phyloP scores from a whole-genome alignment of 805 yeast genomes.

The Cyberlindnera veronae region DNA sequence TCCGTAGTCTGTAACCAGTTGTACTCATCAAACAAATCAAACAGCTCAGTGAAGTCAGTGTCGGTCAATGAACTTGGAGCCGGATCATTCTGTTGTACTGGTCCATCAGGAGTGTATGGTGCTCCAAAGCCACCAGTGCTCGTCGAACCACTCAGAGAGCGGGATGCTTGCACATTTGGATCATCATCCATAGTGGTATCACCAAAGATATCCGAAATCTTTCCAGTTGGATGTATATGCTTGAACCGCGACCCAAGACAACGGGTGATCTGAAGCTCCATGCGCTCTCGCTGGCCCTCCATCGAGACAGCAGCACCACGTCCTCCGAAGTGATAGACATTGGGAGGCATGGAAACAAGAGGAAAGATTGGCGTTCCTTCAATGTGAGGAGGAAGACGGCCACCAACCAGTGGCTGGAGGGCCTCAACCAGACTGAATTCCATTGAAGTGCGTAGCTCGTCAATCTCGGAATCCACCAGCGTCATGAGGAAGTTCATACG shows the following conservation, averaged over 20 bases:
- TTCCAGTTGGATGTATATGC: background rate
- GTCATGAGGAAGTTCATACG: slow-evolving; percentile 9
- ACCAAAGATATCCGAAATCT: background rate
- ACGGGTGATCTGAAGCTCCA: no score
- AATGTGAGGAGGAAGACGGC: background rate
- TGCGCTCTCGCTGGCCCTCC: no score
- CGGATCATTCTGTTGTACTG: background rate
- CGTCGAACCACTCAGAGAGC: background rate
- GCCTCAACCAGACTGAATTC: slow-evolving; percentile 12
- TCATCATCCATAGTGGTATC: background rate
- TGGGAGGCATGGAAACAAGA: no score
- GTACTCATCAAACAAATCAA: slow-evolving; percentile 10
- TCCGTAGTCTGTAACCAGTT: slow-evolving; percentile 3
- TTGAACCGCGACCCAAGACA: no score
- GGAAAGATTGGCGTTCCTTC: no score
- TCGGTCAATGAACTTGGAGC: background rate
- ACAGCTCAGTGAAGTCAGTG: slow-evolving; percentile 3
- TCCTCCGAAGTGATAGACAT: no score
- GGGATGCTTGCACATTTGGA: background rate
- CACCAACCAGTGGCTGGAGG: slow-evolving; percentile 15
- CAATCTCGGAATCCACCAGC: slow-evolving; percentile 15
- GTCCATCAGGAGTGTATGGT: background rate
- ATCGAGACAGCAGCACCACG: no score
- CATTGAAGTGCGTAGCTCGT: slow-evolving; percentile 2
- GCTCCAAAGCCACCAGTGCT: background rate